phyloP scores from a whole-genome alignment of 176 grass and related monocot species.

The Triticum timopheevii region DNA sequence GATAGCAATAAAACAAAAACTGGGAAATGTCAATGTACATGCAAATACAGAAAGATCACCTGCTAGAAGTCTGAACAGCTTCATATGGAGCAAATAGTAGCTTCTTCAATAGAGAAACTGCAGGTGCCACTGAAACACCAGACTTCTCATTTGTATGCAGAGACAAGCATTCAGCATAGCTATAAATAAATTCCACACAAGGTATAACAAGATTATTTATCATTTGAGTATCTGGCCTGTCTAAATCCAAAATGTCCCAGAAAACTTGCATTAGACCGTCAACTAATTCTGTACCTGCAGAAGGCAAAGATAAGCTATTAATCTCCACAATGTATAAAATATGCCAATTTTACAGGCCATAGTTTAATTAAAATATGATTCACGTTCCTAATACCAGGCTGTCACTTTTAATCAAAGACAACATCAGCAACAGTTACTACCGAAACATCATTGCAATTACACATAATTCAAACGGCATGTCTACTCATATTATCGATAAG shows the following conservation, averaged over 20 bases:
- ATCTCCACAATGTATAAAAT: background rate
- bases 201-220: constrained; percentile 96
- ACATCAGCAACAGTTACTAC: background rate
- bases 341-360: background rate
- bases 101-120: constrained; percentile 82
- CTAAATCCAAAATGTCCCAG: constrained; percentile 88
- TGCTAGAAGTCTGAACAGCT: constrained; percentile 97
- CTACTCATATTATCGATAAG: background rate
- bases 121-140: constrained; percentile 73
- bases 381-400: background rate
- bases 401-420: background rate
- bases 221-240: constrained; percentile 90
- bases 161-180: constrained; percentile 91
- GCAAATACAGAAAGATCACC: constrained; percentile 49
- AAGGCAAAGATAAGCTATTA: constrained; percentile 22
- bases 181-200: constrained; percentile 95
- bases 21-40: constrained; percentile 10
- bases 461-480: constrained; percentile 4
- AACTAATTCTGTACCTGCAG: constrained; percentile 82
- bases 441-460: constrained; percentile 5
- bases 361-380: background rate
- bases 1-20: background rate
- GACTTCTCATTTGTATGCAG: constrained; percentile 59
- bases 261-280: constrained; percentile 96
- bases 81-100: constrained; percentile 97